Conservation (phyloP, 1,284 basidiomycete species). For the Ustilago nuda region DNA sequence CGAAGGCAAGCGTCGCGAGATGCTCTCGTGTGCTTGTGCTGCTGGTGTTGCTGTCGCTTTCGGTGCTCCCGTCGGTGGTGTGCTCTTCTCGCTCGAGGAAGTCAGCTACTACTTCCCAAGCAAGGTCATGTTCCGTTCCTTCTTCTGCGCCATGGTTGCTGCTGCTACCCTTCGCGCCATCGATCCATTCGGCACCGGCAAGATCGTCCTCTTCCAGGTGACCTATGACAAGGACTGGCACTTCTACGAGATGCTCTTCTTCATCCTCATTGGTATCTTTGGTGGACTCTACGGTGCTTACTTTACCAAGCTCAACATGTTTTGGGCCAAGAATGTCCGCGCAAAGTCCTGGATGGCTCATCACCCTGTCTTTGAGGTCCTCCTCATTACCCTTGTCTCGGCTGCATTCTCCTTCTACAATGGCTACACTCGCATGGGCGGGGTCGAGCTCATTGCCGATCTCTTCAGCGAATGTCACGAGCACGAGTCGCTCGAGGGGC, state of each 20-base stretch:
- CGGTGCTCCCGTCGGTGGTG: conserved; percentile 71
- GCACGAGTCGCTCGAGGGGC: conserved; percentile 75
- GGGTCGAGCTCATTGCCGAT: conserved; percentile 84
- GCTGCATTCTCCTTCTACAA: conserved; percentile 83
- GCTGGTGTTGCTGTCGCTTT: conserved; percentile 79
- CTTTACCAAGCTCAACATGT: conserved; percentile 88
- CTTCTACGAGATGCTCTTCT: conserved; percentile 80
- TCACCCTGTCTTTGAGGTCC: conserved; percentile 86
- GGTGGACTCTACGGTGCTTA: conserved; percentile 88
- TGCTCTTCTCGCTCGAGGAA: conserved; percentile 73
- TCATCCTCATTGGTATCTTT: conserved; percentile 81
- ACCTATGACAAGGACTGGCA: conserved; percentile 94
- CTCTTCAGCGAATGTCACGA: conserved; percentile 70
- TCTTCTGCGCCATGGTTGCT: conserved; percentile 66
- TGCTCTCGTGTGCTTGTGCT: conserved; percentile 55
- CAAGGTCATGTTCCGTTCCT: conserved; percentile 70
- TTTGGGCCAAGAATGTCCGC: conserved; percentile 75
- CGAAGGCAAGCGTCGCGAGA: conserved; percentile 73
- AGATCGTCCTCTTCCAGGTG: conserved; percentile 77
- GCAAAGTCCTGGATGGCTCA: conserved; percentile 63
- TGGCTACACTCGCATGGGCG: conserved; percentile 90
- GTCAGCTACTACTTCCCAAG: conserved; percentile 69
- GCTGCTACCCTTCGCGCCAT: conserved; percentile 74
- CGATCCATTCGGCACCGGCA: conserved; percentile 83
- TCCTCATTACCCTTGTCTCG: conserved; percentile 75